Evolutionary conservation across 805 yeast species (phyloP).

Genomic region (Candida fluviatilis): DNA sequence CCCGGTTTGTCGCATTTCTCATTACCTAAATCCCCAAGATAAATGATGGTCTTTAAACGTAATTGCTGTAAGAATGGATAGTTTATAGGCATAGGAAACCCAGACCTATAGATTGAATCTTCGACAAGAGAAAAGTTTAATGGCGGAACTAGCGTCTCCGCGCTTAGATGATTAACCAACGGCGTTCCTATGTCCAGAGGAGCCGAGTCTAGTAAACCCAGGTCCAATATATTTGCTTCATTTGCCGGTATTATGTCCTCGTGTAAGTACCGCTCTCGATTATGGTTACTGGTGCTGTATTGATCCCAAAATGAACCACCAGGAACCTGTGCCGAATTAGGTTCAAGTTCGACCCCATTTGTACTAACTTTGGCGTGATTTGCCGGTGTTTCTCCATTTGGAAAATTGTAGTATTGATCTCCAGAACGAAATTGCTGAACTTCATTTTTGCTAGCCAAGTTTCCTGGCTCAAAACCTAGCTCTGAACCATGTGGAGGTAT

Average conservation of each 20-base stretch:
- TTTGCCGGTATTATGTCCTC: too few species aligned
- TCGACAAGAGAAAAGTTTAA: constrained; percentile 86
- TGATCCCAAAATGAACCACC: too few species aligned
- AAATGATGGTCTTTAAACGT: constrained; percentile 73
- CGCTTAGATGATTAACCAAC: constrained; percentile 3
- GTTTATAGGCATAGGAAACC: constrained; percentile 88
- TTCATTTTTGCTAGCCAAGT: background rate
- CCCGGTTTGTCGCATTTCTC: constrained; percentile 10
- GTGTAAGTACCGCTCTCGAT: too few species aligned
- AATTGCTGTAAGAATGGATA: constrained; percentile 72
- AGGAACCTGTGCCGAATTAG: too few species aligned
- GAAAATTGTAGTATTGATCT: too few species aligned
- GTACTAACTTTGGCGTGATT: too few species aligned
- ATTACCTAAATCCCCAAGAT: constrained; percentile 60
- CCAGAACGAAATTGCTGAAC: background rate
- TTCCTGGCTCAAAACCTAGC: background rate
- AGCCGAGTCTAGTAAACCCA: background rate
- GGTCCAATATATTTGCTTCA: background rate
- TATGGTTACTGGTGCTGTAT: too few species aligned
- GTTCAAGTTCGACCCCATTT: too few species aligned
- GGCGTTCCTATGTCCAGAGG: background rate
- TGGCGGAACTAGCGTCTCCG: constrained; percentile 64
- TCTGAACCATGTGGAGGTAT: background rate
- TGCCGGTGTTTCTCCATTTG: background rate
- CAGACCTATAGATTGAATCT: constrained; percentile 82